Percentiles rank a stretch among this genome's conserved stretches.
These are phyloP conservation scores for Puya raimondii DNA, from an alignment of 176 grass and related monocot species.

Conservation along the genomic window DNA sequence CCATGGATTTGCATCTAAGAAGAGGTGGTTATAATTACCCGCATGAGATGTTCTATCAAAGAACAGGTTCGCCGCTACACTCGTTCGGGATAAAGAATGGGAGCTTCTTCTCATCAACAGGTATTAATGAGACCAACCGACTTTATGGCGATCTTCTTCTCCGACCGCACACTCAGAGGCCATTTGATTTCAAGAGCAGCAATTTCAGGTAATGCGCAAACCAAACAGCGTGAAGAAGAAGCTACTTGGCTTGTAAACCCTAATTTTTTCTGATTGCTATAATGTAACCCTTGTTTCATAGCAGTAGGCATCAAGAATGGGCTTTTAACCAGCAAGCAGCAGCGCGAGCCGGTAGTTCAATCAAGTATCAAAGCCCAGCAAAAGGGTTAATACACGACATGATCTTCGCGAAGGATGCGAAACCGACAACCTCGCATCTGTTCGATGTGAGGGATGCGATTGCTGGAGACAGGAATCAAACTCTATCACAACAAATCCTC, in stretches of 20 bases:
- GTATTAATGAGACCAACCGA: constrained; percentile 29
- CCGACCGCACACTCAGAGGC: constrained; percentile 20
- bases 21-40: constrained; percentile 63
- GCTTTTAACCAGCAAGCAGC: constrained; percentile 36
- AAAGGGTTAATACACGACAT: constrained; percentile 59
- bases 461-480: not conserved
- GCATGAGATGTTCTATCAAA: constrained; percentile 62
- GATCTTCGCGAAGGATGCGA: constrained; percentile 36
- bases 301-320: constrained; percentile 56
- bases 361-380: constrained; percentile 24
- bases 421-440: constrained; percentile 19
- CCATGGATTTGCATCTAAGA: constrained; percentile 70
- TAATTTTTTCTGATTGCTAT: constrained; percentile 13
- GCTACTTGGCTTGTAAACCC: constrained; percentile 24
- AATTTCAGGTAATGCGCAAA: constrained; percentile 34
- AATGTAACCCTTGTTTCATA: not conserved
- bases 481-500: constrained; percentile 5
- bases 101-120: constrained; percentile 29
- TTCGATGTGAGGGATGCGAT: constrained; percentile 42
- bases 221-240: not conserved
- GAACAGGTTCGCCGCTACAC: constrained; percentile 29
- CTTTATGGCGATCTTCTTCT: constrained; percentile 50
- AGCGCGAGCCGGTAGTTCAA: constrained; percentile 10
- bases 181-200: constrained; percentile 47
- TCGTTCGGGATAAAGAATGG: constrained; percentile 30